Conservation (phyloP, 768 basidiomycete genomes). For the Leucosporidium scottii region DNA sequence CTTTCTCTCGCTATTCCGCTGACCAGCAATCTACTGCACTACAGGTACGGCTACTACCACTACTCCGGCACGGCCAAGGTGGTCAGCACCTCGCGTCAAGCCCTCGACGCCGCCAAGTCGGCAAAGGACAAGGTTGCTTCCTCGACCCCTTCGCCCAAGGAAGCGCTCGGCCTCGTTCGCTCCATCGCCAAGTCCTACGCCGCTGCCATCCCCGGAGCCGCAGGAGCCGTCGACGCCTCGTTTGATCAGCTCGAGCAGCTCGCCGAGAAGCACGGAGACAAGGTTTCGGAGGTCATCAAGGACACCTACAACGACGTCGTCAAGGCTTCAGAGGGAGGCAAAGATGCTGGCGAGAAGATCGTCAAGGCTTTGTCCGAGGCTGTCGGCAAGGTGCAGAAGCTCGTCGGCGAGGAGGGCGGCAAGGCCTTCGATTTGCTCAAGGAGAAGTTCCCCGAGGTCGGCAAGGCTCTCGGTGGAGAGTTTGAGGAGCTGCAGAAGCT, state of each 20-base stretch:
- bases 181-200: conserved; percentile 34
- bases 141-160: conserved; percentile 29
- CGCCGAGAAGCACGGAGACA: conserved; percentile 33
- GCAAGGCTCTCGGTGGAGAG: conserved; percentile 31
- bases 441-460: conserved; percentile 34
- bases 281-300: conserved; percentile 31
- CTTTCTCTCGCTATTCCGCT: neutral
- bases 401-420: conserved; percentile 27
- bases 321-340: conserved; percentile 26
- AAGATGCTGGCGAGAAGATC: conserved; percentile 29
- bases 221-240: conserved; percentile 22
- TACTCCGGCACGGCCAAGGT: conserved; percentile 31
- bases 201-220: conserved; percentile 33
- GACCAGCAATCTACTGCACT: neutral
- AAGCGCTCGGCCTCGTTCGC: conserved; percentile 28
- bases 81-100: conserved; percentile 22
- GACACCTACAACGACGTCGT: conserved; percentile 33
- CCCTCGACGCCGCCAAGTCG: conserved; percentile 14
- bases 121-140: conserved; percentile 33
- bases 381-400: conserved; percentile 25
- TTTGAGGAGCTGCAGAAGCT: conserved; percentile 32
- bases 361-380: conserved; percentile 26
- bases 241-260: conserved; percentile 34
- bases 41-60: conserved; percentile 36
- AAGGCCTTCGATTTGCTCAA: conserved; percentile 25